Base-by-base conservation (phyloP, 352 stramenopile genomes). In the Phytophthora hybrid region DNA sequence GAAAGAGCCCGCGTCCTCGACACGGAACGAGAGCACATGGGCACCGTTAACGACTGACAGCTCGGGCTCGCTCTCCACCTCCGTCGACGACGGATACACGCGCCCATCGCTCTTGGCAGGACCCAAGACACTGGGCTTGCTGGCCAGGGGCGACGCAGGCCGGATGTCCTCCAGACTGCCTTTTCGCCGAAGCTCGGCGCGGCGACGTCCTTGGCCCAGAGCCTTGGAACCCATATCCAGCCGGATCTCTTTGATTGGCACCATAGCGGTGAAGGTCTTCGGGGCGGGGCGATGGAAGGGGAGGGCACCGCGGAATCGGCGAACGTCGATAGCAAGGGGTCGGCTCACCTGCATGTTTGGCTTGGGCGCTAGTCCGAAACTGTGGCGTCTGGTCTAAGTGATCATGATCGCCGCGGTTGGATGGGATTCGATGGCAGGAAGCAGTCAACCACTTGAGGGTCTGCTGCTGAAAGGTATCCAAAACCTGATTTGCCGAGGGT, bases 141-240 rank as follows among this genome's bases (percentile, higher is more conserved):
- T 46, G 11, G 58, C 31, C 58, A 77, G 63, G 4, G 59, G 70
- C 4, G 70, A 73, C 19, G 58, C 64, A 3, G 65, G 70, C 13
- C 70, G 70, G 49, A 74, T 63, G 19, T 77, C 53, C 37, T 77
- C 70, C 34, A 69, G 31, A 37, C 70, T 73, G 11, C 19, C 44
- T 41, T 65, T n/a, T 5, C 70, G 41, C 32, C 60, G 54, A 5
- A 69, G 32, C 19, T 74, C 59, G 16, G 56, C 63, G 54, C 70
- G 32, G 16, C 57, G 53, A 61, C 69, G 71, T 18, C 51, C 63
- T 68, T 64, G 56, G 44, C 69, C 72, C 39, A 64, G 32, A 1
- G 31, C 4, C 7, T 65, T 60, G 19, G 37, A 26, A 31, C 58
- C 34, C 57, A 77, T 55, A 37, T 76, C 54, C 31, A 76, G 63